Conservation (phyloP, 2,329 filamentous ascomycete genomes). For the Venturia oleaginea region DNA sequence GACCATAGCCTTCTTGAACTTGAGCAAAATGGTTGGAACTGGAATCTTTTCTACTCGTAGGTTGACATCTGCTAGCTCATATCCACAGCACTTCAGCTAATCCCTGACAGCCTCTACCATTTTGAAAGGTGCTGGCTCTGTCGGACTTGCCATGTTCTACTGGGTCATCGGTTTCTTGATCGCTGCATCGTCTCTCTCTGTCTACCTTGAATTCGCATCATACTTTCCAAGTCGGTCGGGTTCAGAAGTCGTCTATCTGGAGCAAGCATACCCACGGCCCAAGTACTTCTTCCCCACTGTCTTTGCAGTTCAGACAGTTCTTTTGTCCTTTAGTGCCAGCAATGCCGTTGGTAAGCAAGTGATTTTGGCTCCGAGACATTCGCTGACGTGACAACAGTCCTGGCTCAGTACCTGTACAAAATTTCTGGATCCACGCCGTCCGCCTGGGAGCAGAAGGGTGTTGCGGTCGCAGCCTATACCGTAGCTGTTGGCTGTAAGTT, state of each 20-base stretch:
- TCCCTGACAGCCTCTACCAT: slow-evolving; percentile 1
- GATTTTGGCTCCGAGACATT: background rate
- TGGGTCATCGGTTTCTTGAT: slow-evolving; percentile 13
- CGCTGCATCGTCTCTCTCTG: background rate
- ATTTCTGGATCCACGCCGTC: background rate
- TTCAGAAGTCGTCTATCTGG: slow-evolving; percentile 8
- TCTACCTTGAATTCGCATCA: slow-evolving; percentile 14
- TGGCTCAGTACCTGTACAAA: slow-evolving; percentile 53
- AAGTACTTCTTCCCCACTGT: background rate
- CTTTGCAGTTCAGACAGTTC: background rate
- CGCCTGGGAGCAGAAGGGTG: slow-evolving; percentile 1
- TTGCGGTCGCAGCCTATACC: slow-evolving; percentile 42
- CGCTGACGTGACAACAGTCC: slow-evolving; percentile 30
- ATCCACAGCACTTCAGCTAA: background rate
- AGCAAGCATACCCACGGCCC: slow-evolving; percentile 12
- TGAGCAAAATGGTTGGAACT: slow-evolving; percentile 13
- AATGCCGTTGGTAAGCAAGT: background rate
- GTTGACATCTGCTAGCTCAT: background rate
- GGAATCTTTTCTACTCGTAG: slow-evolving; percentile 13
- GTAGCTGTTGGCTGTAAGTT: slow-evolving; percentile 45
- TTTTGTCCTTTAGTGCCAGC: slow-evolving; percentile 6
- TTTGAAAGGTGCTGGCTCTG: slow-evolving; percentile 8
- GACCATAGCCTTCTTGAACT: slow-evolving; percentile 10
- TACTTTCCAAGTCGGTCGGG: slow-evolving; percentile 23
- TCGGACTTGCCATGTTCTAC: slow-evolving; percentile 10